Base-by-base conservation (phyloP, 23 red algal species). In the Cyanidiococcus yangmingshanensis region DNA sequence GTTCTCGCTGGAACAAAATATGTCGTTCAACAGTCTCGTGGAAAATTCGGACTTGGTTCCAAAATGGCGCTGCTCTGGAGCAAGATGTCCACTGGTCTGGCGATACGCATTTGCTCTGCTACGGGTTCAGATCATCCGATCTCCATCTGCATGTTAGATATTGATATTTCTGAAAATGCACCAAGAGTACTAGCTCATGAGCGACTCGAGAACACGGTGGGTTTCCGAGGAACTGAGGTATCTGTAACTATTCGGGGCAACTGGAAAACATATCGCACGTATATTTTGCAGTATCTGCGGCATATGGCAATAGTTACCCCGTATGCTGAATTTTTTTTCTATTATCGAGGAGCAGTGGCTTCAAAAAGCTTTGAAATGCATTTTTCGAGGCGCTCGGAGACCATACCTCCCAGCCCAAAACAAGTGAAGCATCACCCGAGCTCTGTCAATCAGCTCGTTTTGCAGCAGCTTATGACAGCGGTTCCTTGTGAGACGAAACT, bases 31-130 rank as follows among this genome's bases (percentile, higher is more conserved):
- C 90, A 95, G 85, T 77, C 80, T 16, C 81, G 90, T 17, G 90
- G 90, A 18, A 95, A 95, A 78, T 95, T 95, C 50, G 90, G 90
- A 2, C 85, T 95, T 0, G 90, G 90, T 50, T 95, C 90, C 54
- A 95, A 95, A 39, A 95, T 95, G 90, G 90, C 90, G 38, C 85
- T 95, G 33, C 87, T 95, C 40, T 95, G 90, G 90, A 59, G 82
- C 38, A 95, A 95, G 78, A 95, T 95, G 90, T 80, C 75, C 77
- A 95, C 90, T 58, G 85, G 85, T 39, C 76, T 95, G 1, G 85
- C 90, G 1, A 77, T 95, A 18, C 74, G 71, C 37, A 81, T 95
- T 51, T 71, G 57, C 77, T 85, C 90, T 15, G 74, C 85, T 16
- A 39, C 50, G 63, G 39, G 17, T 16, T 27, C 45, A 18, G 1